Base-by-base conservation (phyloP, 306 rosid species). In the Begonia loranthoides region DNA sequence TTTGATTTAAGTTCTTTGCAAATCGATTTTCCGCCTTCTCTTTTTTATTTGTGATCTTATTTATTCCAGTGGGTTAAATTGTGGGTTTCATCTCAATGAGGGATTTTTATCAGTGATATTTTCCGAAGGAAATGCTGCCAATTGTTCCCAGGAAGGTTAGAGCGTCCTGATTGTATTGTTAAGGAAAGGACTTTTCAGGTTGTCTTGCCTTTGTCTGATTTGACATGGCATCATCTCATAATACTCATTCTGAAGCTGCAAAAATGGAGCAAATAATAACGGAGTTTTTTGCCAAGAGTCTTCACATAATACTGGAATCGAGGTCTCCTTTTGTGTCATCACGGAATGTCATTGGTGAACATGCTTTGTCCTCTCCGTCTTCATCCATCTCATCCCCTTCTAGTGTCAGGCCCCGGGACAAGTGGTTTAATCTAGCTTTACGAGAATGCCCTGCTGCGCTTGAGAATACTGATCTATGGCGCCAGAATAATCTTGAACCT, bases 371-470 rank as follows among this genome's bases (percentile, higher is more conserved):
- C 0, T 79, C 93, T 1, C 85, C 83, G 0, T 79, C 79, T 1
- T 73, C 87, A 0, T 73, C 87, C 10, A 63, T 82, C 0, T 72
- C 82, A 0, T 79, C 88, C 4, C 70, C 87, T 0, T 73, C 85
- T 0, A 74, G 87, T 38, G 82, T 79, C 73, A 56, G 76, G 64
- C 77, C 75, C 1, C 76, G 85, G 73, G 87, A 86, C 53, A 81
- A 76, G 67, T 79, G 93, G 93, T 86, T 86, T 67, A 81, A 81
- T 72, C 66, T 81, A 52, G 81, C 87, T 0, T 70, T 79, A 3
- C 60, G 80, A 55, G 85, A 79, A 47, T 74, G 87, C 54, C 79
- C 85, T 36, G 77, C 59, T 0, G 82, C 76, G 0, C 21, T 86
- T 5, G 83, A 76, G 63, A 79, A 76, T 45, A 54, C 66, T 44